Base-by-base conservation (phyloP, 139 green algal species). In the Gonium pectorale region DNA sequence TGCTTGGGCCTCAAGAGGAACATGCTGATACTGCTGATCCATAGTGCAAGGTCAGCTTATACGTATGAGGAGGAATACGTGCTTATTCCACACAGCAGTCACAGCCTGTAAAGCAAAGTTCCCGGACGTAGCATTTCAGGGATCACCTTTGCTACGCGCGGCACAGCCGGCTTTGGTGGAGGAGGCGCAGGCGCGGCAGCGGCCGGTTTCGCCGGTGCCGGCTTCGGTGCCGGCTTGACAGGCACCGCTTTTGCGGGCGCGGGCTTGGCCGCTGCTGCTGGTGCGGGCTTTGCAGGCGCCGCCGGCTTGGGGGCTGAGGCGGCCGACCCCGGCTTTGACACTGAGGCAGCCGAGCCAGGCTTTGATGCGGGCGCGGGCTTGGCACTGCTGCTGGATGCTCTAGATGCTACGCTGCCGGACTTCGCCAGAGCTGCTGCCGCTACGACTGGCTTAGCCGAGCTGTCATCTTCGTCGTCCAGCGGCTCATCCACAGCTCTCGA, bases 251-350 rank as follows among this genome's bases (percentile, higher is more conserved):
- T 6, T 49, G 37, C 66, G 35, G 66, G 11, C 37, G 19, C 66
- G 8, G 66, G 52, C 56, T 81, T 69, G 52, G 73, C 24, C 29
- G 71, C 71, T 29, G 35, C 21, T 11, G 52, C 73, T 52, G 73
- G 56, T 4, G 35, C 31, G 46, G 46, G 15, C 8, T 35, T 13
- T 15, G 38, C 62, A 11, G 67, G 17, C 35, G 71, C 46, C 29
- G 49, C 38, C 35, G 52, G 72, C 38, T 68, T 69, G 33, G 72
- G 29, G 33, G 68, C n/a, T 2, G 8, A 7, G 38, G 67, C 68
- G 26, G 68, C 43, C 46, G 46, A 54, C 13, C 46, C 46, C 46
- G 46, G 46, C 46, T 54, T 54, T 11, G 46, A 54, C 13, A 11
- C 46, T 11, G 46, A 11, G 46, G 46, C 46, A 11, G 15, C 46